phyloP scores from a whole-genome alignment of 1,284 basidiomycete species.

The Pseudozyma tsukubaensis region DNA sequence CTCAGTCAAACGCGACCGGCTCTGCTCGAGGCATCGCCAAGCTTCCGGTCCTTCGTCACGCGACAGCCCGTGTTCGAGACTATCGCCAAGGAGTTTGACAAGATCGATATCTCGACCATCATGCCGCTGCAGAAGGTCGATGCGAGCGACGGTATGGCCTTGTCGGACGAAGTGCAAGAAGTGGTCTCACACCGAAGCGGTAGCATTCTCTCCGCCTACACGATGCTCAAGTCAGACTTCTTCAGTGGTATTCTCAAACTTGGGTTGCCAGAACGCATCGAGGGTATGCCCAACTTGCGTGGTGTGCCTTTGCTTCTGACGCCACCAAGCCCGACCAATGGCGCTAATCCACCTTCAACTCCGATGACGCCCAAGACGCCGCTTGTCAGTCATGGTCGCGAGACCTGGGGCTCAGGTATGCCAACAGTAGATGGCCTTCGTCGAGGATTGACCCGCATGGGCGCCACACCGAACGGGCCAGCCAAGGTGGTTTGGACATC shows the following conservation, averaged over 20 bases:
- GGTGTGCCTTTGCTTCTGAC: conserved; percentile 57
- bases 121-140: conserved; percentile 79
- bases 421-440: conserved; percentile 67
- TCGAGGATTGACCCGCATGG: conserved; percentile 62
- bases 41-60: conserved; percentile 62
- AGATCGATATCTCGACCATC: conserved; percentile 82
- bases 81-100: conserved; percentile 88
- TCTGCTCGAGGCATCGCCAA: conserved; percentile 46
- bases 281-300: conserved; percentile 67
- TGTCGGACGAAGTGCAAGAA: conserved; percentile 70
- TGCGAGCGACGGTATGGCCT: conserved; percentile 78
- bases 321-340: conserved; percentile 19
- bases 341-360: conserved; percentile 21
- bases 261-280: conserved; percentile 60
- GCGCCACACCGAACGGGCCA: conserved; percentile 50
- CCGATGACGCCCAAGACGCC: conserved; percentile 41
- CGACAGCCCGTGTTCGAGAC: conserved; percentile 84
- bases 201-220: conserved; percentile 87
- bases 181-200: conserved; percentile 84
- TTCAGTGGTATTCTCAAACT: conserved; percentile 73
- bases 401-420: conserved; percentile 67
- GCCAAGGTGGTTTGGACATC: conserved; percentile 64
- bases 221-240: conserved; percentile 97
- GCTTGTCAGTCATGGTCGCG: conserved; percentile 40
- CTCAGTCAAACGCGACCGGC: conserved; percentile 86